Conservation (phyloP, 441 rosid genomes). For the Theobroma grandiflorum region DNA sequence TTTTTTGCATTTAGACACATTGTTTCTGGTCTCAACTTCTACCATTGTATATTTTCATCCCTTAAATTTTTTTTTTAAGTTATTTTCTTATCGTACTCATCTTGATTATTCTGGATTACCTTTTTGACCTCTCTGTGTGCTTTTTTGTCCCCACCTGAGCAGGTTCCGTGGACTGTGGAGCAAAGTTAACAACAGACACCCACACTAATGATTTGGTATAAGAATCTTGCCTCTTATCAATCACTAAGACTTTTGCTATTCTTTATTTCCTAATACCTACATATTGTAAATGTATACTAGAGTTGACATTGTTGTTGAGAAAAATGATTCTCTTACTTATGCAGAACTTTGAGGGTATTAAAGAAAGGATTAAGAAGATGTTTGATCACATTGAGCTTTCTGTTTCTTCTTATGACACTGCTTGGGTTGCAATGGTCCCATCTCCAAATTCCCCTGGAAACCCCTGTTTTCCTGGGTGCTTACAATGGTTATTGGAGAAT, state of each 20-base stretch:
- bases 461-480: conserved; percentile 76
- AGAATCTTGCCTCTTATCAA: conserved; percentile 10
- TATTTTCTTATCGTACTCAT: not conserved
- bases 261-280: conserved; percentile 7
- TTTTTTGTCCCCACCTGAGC: conserved; percentile 27
- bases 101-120: not conserved
- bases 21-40: not conserved
- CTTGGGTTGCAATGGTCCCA: conserved; percentile 93
- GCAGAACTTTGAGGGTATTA: conserved; percentile 51
- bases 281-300: not conserved
- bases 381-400: conserved; percentile 66
- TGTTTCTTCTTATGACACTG: conserved; percentile 84
- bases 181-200: conserved; percentile 31
- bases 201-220: conserved; percentile 45
- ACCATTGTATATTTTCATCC: not conserved
- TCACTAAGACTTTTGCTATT: conserved; percentile 3
- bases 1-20: not conserved
- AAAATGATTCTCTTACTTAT: conserved; percentile 16
- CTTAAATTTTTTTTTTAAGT: not conserved
- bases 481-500: conserved; percentile 73
- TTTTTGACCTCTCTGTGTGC: not conserved
- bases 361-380: conserved; percentile 63
- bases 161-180: conserved; percentile 35
- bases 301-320: not conserved
- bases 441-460: conserved; percentile 48